Base-by-base conservation (phyloP, 257 asterid species). In the Pogostemon cablin region DNA sequence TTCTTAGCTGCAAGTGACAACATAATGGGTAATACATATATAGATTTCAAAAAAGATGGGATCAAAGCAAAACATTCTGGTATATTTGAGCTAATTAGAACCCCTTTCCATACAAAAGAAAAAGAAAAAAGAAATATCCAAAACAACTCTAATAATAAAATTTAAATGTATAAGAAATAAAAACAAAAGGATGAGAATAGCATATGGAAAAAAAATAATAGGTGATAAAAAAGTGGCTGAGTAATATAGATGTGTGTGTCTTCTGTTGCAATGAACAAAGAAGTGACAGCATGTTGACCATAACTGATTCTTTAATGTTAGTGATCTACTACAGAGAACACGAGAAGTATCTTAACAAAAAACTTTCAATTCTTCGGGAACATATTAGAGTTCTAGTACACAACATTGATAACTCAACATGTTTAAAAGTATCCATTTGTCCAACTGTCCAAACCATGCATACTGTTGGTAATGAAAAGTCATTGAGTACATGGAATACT, bases 1-100 rank as follows among this genome's bases (percentile, higher is more conserved):
- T 89, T 83, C 88, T 86, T 91, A 42, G 96, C 99, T 93, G 90
- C 81, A 88, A 71, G 72, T 55, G 12, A 72, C 62, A 78, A 77
- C 50, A 71, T 43, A 74, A 64, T 17, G 7, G 62, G 32, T 55
- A 20, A 71, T 38, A 63, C 72, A 52, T 35, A 52, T 15, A 49
- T 34, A 53, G 35, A 62, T 63, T 34, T 5, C 15, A 62, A 56
- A 35, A 37, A 17, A 48, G 65, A 34, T 8, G 46, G 32, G 25
- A 41, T 43, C 12, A 69, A 56, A 40, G 54, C 15, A 71, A 63
- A 67, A 62, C 8, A 56, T 1, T 50, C 4, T 15, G 34, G 60
- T 11, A 67, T 9, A 59, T 6, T 68, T n/a, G 65, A 58, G 68
- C 49, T 3, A 25, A 10, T 42, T n/a, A 25, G 11, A 25, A 9